Conservation (phyloP, 192 early-diverging fungal genomes). For the Ambispora gerdemannii region DNA sequence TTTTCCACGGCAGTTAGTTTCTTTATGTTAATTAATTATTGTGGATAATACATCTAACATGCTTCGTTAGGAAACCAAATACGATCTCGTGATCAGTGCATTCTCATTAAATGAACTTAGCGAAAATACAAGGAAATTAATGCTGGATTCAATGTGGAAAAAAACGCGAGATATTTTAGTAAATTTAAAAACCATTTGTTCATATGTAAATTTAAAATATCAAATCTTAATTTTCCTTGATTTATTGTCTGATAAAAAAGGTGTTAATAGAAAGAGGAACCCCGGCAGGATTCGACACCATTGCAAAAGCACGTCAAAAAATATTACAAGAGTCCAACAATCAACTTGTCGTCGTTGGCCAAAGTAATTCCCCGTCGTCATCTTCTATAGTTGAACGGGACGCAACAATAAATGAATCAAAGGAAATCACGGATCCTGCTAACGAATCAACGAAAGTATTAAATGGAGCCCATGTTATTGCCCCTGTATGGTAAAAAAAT, state of each 20-base stretch:
- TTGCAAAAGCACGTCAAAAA: slow-evolving; percentile 64
- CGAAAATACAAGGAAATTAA: slow-evolving; percentile 57
- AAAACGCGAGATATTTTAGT: slow-evolving; percentile 74
- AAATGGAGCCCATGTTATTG: slow-evolving; percentile 67
- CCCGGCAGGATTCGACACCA: slow-evolving; percentile 61
- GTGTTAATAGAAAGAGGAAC: slow-evolving; percentile 84
- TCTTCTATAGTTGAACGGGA: not conserved
- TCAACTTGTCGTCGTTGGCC: slow-evolving; percentile 1
- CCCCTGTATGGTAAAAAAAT: slow-evolving; percentile 60
- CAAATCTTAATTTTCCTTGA: not conserved
- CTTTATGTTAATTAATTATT: too few relatives aligned
- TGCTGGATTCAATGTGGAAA: slow-evolving; percentile 73
- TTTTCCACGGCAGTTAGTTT: not conserved
- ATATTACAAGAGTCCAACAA: slow-evolving; percentile 53
- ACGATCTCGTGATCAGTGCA: slow-evolving; percentile 71
- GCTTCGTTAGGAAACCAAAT: slow-evolving; percentile 32
- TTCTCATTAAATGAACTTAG: slow-evolving; percentile 75
- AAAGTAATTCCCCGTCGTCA: not conserved
- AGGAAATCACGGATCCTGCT: not conserved
- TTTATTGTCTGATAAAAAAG: slow-evolving; percentile 21
- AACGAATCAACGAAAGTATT: too few relatives aligned
- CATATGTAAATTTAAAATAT: not conserved
- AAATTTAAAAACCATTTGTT: not conserved
- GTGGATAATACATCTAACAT: not conserved
- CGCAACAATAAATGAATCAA: slow-evolving; percentile 12